phyloP scores from a whole-genome alignment of 164 flowering plant species.

The Cinnamomum chago region DNA sequence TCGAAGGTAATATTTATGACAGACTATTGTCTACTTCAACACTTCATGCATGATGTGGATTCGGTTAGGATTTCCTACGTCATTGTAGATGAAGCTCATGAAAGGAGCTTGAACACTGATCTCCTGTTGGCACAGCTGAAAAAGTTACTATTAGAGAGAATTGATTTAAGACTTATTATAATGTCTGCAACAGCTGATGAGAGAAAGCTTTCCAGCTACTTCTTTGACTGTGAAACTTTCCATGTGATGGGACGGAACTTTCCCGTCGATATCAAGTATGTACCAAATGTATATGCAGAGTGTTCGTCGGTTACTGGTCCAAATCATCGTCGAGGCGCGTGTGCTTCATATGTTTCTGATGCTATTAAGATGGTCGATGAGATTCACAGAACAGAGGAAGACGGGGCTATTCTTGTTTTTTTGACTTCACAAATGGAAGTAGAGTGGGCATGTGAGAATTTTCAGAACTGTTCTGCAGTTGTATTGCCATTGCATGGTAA shows the following conservation, averaged over 20 bases:
- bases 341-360: slow-evolving; percentile 61
- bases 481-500: slow-evolving; percentile 89
- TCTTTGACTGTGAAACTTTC: slow-evolving; percentile 58
- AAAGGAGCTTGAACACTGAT: slow-evolving; percentile 94
- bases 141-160: slow-evolving; percentile 49
- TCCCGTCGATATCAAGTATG: slow-evolving; percentile 79
- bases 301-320: slow-evolving; percentile 9
- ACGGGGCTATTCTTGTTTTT: slow-evolving; percentile 87
- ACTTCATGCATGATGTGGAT: slow-evolving; percentile 65
- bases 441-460: slow-evolving; percentile 93
- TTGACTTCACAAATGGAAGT: slow-evolving; percentile 89
- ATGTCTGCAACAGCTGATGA: slow-evolving; percentile 99
- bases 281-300: slow-evolving; percentile 29
- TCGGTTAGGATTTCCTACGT: slow-evolving; percentile 66
- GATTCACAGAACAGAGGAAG: slow-evolving; percentile 60
- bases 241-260: slow-evolving; percentile 74
- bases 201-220: slow-evolving; percentile 66
- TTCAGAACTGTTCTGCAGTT: slow-evolving; percentile 44
- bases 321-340: slow-evolving; percentile 8
- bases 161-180: slow-evolving; percentile 70
- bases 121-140: slow-evolving; percentile 77
- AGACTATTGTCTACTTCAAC: slow-evolving; percentile 85
- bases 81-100: slow-evolving; percentile 97
- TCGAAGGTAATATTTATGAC: slow-evolving; percentile 70
- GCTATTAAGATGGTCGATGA: slow-evolving; percentile 56